A percentile compares a stretch with the other conserved stretches of the same genome.
phyloP scores from a whole-genome alignment of 805 yeast genomes.

The Pichia ethanolica region DNA sequence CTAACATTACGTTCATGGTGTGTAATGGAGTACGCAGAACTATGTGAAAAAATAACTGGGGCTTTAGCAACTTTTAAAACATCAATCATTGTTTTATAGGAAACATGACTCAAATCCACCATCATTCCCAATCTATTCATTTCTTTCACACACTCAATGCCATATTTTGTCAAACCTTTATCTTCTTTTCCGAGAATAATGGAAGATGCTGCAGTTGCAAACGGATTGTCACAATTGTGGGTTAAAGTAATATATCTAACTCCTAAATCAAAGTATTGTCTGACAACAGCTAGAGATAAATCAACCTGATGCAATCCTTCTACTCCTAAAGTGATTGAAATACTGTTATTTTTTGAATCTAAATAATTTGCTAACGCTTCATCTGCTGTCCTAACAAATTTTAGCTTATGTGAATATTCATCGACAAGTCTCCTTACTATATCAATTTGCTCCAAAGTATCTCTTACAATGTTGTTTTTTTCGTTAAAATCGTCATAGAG shows the following conservation, averaged over 20 bases:
- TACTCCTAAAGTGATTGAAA: conserved; percentile 43
- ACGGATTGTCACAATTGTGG: conserved; percentile 51
- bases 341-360: conserved; percentile 21
- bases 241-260: conserved; percentile 47
- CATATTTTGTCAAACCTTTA: conserved; percentile 36
- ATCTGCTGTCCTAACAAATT: conserved; percentile 33
- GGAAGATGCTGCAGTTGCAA: conserved; percentile 48
- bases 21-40: conserved; percentile 35
- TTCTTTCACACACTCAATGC: conserved; percentile 35
- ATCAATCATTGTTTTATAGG: conserved; percentile 42
- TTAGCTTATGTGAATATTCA: conserved; percentile 32
- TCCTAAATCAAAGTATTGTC: conserved; percentile 43
- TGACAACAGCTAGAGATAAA: conserved; percentile 39
- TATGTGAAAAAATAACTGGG: conserved; percentile 46
- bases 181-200: conserved; percentile 39
- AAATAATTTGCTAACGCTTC: conserved; percentile 33
- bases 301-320: conserved; percentile 51
- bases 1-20: conserved; percentile 40
- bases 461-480: conserved; percentile 39
- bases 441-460: conserved; percentile 48
- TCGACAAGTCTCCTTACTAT: conserved; percentile 38
- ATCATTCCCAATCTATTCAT: conserved; percentile 50
- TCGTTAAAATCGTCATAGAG: conserved; percentile 38
- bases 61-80: conserved; percentile 33
- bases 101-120: conserved; percentile 45